These are phyloP conservation scores for Calocera viscosa DNA, from an alignment of 768 basidiomycete genomes.

Conservation along the genomic window DNA sequence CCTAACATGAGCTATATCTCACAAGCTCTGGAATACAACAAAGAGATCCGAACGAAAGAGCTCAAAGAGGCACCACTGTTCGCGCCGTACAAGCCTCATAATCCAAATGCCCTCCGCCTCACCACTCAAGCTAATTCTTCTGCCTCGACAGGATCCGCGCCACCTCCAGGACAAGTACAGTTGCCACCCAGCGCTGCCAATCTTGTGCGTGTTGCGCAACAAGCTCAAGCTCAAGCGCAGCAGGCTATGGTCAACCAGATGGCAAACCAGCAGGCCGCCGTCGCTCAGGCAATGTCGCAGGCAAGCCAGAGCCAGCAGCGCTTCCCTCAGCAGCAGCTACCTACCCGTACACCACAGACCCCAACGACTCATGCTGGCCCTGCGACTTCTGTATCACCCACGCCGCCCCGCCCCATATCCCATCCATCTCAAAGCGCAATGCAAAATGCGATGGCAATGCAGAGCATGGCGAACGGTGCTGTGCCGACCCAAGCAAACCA, in stretches of 20 bases:
- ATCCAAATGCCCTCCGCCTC: neutral
- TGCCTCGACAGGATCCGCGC: neutral
- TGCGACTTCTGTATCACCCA: neutral
- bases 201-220: neutral
- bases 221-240: neutral
- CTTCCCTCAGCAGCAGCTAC: neutral
- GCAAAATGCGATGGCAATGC: neutral
- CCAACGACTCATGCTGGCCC: neutral
- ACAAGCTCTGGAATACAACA: slow-evolving; percentile 1
- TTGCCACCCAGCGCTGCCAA: neutral
- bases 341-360: neutral
- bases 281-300: slow-evolving; percentile 5
- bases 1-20: neutral
- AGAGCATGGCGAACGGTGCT: neutral
- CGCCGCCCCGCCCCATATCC: neutral
- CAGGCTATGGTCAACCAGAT: neutral
- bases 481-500: neutral
- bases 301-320: neutral
- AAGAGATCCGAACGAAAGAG: slow-evolving; percentile 6
- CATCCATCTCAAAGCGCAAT: neutral
- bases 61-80: slow-evolving; percentile 2
- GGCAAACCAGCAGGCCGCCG: neutral
- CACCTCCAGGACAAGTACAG: neutral
- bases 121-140: slow-evolving; percentile 1
- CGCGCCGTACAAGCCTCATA: neutral